Base-by-base conservation (phyloP, 2,329 filamentous ascomycete species). In the Fusarium praegraminearum region DNA sequence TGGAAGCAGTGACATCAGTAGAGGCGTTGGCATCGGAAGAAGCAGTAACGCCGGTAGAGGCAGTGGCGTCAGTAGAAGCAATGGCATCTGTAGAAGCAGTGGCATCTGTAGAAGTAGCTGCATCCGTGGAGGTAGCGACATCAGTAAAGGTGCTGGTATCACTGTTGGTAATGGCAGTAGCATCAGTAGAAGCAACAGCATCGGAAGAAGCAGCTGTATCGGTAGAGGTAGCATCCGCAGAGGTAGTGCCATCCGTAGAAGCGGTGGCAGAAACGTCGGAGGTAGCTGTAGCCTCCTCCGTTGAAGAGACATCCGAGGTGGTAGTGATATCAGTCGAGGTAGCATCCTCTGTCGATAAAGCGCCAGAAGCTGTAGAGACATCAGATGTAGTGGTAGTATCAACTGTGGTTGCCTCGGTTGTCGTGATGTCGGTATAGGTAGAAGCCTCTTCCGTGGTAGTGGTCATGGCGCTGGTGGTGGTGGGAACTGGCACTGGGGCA, bases 401-500 rank as follows among this genome's bases (percentile, higher is more conserved):
- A 18, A 58, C 56, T 13, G 53, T 60, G 11, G 57, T 50, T 13
- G 53, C 46, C 18, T 59, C 58, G 15, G 71, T 67, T 7, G 62
- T 62, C 5, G 63, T 51, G 8, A 20, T 28, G n/a, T 51, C 32
- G 11, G 61, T 45, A n/a, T 44, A 52, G n/a, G 46, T 67, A 20
- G 67, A 58, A 40, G 65, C 54, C 41, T 55, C 46, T 30, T 65
- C 56, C 0, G 62, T 62, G 10, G 69, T 69, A 10, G 60, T 67
- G 28, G 52, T 50, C 18, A 61, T 32, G 33, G 61, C 47, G 30
- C 32, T 22, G 49, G 18, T 41, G 24, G 68, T 72, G 18, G 74
- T 71, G 18, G 70, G 61, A 26, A 72, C 73, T 28, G 76, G 72
- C 12, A 75, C 71, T 11, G 73, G 57, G 36, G 74, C 73, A 59